Evolutionary conservation across 345 rosid genomes (phyloP), one percentile per base, ranked within the genome.

Genomic region (Passiflora organensis): DNA sequence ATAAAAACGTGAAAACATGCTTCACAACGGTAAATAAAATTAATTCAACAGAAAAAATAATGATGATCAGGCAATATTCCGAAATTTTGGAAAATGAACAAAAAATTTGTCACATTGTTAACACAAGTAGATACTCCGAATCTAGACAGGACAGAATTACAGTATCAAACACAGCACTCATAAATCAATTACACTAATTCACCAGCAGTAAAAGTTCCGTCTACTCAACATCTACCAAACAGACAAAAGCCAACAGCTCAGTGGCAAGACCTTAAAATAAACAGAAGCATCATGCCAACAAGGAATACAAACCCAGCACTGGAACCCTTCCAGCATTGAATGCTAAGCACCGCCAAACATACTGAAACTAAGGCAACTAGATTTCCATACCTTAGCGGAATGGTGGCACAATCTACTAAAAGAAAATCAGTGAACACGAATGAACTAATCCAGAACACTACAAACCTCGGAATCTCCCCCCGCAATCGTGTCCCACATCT

Each of bases 401-500:
- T n/a, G n/a, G n/a, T n/a, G n/a, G n/a, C n/a, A 15, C 8, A 6
- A 21, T 12, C n/a, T 22, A 34, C 53, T 6, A 18, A 18, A 19
- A 58, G 8, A 50, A 20, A 14, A 48, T 34, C 13, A 43, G 22
- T 12, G n/a, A 28, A 22, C 32, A 32, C 20, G 18, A 62, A 16
- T 1, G 5, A 21, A 0, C 6, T 32, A 44, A 6, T 12, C 24
- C 10, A 38, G 48, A 36, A 14, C 36, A 32, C 32, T 0, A 17
- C 55, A 25, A 58, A 87, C 98, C 91, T 89, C 95, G 14, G 98
- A 89, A 74, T 91, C 87, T 48, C 77, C 86, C 1, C 83, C 80
- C 1, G 94, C 96, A 61, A 88, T 84, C 28, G 91, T 85, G 23
- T 86, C 78, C 99, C 99, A 93, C 97, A 93, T 86, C 86, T 89